phyloP scores from a whole-genome alignment of 345 rosid genomes.

The Populus ilicifolia region DNA sequence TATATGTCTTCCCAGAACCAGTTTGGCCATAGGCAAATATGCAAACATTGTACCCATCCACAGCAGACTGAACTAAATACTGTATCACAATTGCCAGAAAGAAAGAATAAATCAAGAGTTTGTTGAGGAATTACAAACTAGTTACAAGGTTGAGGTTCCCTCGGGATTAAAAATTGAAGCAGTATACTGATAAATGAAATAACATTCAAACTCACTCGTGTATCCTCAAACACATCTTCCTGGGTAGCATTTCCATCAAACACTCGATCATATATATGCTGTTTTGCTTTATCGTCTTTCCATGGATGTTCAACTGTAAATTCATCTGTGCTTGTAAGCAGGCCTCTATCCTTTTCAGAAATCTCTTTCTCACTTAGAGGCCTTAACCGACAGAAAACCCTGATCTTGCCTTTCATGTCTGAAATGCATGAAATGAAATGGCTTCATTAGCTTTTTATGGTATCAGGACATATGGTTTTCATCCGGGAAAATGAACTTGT shows the following conservation, averaged over 20 bases:
- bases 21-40: conserved; percentile 99
- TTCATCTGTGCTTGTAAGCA: conserved; percentile 58
- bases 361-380: conserved; percentile 79
- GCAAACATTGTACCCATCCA: conserved; percentile 94
- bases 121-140: not conserved
- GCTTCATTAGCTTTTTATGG: not conserved
- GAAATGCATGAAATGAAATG: conserved; percentile 16
- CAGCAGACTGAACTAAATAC: conserved; percentile 94
- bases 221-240: conserved; percentile 86
- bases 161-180: not conserved
- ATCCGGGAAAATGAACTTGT: not conserved
- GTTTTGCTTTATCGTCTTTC: conserved; percentile 88
- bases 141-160: not conserved
- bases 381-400: conserved; percentile 87
- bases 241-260: conserved; percentile 75
- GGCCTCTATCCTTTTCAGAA: conserved; percentile 46
- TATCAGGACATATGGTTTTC: not conserved
- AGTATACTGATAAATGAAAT: not conserved
- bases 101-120: not conserved
- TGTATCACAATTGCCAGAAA: conserved; percentile 23
- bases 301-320: conserved; percentile 90
- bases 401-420: conserved; percentile 97
- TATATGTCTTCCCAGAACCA: conserved; percentile 96
- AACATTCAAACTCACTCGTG: conserved; percentile 47
- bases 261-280: conserved; percentile 87